A percentile compares a stretch with the other conserved stretches of the same genome.
Evolutionary conservation across 1,139 yeast genomes (phyloP).

Genomic region (Hanseniaspora uvarum): DNA sequence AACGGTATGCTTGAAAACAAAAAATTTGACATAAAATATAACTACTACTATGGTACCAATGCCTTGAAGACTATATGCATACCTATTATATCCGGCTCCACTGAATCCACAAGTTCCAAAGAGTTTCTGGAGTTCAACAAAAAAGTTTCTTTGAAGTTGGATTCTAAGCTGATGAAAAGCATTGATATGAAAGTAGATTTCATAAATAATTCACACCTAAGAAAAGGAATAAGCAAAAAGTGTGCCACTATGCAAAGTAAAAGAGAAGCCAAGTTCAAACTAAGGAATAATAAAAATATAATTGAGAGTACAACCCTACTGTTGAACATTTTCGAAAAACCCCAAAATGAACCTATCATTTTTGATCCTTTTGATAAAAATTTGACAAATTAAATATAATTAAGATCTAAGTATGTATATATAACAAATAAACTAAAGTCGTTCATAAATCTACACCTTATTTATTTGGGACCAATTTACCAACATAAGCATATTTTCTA

Average conservation of each 20-base stretch:
- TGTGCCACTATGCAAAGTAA: not conserved
- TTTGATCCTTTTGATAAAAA: conserved; percentile 4
- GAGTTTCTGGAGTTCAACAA: not conserved
- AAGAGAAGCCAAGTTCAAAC: not conserved
- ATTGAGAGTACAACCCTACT: not conserved
- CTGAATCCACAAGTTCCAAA: not conserved
- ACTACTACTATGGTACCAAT: conserved; percentile 27
- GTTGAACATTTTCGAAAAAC: not conserved
- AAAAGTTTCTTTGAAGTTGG: not conserved
- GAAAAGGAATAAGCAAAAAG: not conserved
- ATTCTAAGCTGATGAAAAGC: not conserved
- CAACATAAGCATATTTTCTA: conserved; percentile 65
- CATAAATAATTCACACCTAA: not conserved
- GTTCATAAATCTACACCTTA: not conserved
- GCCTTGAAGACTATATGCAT: conserved; percentile 24
- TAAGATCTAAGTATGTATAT: not conserved
- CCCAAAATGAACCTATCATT: not conserved
- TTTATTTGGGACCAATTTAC: conserved; percentile 39
- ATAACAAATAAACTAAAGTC: not conserved
- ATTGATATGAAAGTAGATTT: not conserved
- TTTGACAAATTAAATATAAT: not conserved
- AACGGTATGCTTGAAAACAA: not conserved
- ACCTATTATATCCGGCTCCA: conserved; percentile 15
- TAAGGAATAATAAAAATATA: too few species aligned
- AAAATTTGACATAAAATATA: conserved; percentile 28